Evolutionary conservation across 2,329 filamentous ascomycete genomes (phyloP), one percentile per base, ranked within the genome.

Genomic region (Venturia pyrina): DNA sequence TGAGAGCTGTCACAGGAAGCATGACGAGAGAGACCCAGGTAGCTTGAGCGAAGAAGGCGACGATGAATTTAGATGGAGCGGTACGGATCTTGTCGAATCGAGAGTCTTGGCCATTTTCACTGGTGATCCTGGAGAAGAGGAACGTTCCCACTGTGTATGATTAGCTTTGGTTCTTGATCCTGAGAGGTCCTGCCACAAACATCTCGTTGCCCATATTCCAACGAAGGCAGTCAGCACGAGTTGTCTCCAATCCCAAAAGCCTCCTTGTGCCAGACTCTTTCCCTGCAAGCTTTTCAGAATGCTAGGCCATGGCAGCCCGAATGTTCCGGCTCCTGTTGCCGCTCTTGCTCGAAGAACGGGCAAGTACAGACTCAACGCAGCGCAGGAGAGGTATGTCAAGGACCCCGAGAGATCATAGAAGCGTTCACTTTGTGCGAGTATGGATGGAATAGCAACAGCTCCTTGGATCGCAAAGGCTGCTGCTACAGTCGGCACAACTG

Each of bases 371-470:
- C 82, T 85, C 37, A 89, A 74, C 0, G 84, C 82, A 17, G 85
- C 85, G 72, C 87, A 86, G 65, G 85, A 84, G 46, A 89, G 79
- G 72, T 87, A 88, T 2, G 87, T 89, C 41, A 87, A 71, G 17
- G 85, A 86, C 61, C 87, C 87, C 1, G 85, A 87, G 61, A 87
- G 74, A 72, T 90, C 88, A 73, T 88, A 90, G 78, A 88, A 88
- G 46, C 84, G 82, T 71, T 90, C 88, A 7, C 84, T 83, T 70
- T 85, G 81, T 41, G 79, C 77, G 34, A 81, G 68, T 67, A 88
- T 84, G 6, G 85, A 88, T 5, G 87, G 87, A 1, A 87, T 72
- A 5, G 85, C 87, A 7, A 85, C 83, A 50, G 81, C 84, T 10
- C 82, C 79, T 76, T 89, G 87, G 60, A 89, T 78, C 1, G 83